Conservation (phyloP, 176 grass and related monocot species). For the Elymus sibiricus region DNA sequence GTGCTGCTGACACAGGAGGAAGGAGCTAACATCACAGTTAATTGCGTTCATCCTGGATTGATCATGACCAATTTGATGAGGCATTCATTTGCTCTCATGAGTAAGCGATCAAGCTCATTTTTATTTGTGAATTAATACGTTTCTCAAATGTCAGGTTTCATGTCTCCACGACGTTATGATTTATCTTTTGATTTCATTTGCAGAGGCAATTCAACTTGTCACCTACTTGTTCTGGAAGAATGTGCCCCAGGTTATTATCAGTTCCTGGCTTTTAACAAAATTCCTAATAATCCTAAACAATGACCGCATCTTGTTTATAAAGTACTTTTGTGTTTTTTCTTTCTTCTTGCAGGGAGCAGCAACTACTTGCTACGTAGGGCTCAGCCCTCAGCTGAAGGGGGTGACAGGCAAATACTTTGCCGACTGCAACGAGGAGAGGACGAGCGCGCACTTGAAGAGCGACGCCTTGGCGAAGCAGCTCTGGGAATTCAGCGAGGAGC, state of each 20-base stretch:
- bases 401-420: constrained; percentile 75
- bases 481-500: constrained; percentile 77
- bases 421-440: constrained; percentile 80
- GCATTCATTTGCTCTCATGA: constrained; percentile 77
- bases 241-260: constrained; percentile 63
- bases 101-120: constrained; percentile 37
- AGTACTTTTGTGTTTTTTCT: not conserved
- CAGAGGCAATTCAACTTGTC: constrained; percentile 56
- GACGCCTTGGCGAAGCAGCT: constrained; percentile 54
- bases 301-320: not conserved
- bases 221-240: constrained; percentile 88
- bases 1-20: constrained; percentile 87
- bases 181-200: constrained; percentile 24
- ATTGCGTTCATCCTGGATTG: constrained; percentile 90
- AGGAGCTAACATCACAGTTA: constrained; percentile 80
- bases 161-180: not conserved
- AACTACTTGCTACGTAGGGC: constrained; percentile 74
- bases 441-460: constrained; percentile 1
- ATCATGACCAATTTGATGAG: constrained; percentile 98
- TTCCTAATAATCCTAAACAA: not conserved
- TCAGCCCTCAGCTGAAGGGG: constrained; percentile 63
- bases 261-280: not conserved
- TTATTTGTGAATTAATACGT: not conserved
- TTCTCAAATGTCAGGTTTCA: not conserved
- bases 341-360: constrained; percentile 60